Base-by-base conservation (phyloP, 257 asterid species). In the Verbascum thapsus region DNA sequence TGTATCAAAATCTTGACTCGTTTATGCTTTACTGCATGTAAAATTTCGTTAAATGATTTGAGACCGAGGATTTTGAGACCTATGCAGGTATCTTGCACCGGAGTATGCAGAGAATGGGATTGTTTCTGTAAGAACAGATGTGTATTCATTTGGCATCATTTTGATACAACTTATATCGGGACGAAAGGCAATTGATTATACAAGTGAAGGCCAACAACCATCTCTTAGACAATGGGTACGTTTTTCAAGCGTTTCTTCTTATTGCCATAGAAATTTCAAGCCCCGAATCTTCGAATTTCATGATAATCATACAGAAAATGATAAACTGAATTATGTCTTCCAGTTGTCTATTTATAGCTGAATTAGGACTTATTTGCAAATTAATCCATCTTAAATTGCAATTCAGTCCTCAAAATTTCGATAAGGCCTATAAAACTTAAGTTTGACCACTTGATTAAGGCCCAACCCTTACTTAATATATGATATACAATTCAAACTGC, bases 131-230 rank as follows among this genome's bases (percentile, higher is more conserved):
- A 70, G 85, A 50, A 88, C 94, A 48, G 96, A 88, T 73, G 86
- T 74, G 56, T 88, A 81, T 30, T 68, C 96, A 26, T 88, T 75
- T 43, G 96, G 96, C 40, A 77, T 88, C 53, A 82, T 88, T 53
- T 74, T 88, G 62, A 85, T 88, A 69, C 96, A 88, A 71, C 69
- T 88, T 49, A 81, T 88, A 49, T 81, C 96, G 0, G 94, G 96
- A 59, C 94, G 91, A 63, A 81, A 80, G 77, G 87, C 75, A 3
- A 73, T 85, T 8, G 86, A 81, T 69, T 57, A 79, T 56, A 66
- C 52, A 53, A 72, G 82, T 72, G 84, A 74, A 61, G 80, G 75
- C 59, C 76, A 79, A 3, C 81, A 78, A 41, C 72, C 66, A 19
- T 81, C 89, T 45, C 81, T 85, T 55, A 80, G 85, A 45, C 87